A percentile compares a stretch with the other conserved stretches of the same genome.
Evolutionary conservation across 176 grass and related monocot species (phyloP).

Genomic region (Oryza meyeriana): DNA sequence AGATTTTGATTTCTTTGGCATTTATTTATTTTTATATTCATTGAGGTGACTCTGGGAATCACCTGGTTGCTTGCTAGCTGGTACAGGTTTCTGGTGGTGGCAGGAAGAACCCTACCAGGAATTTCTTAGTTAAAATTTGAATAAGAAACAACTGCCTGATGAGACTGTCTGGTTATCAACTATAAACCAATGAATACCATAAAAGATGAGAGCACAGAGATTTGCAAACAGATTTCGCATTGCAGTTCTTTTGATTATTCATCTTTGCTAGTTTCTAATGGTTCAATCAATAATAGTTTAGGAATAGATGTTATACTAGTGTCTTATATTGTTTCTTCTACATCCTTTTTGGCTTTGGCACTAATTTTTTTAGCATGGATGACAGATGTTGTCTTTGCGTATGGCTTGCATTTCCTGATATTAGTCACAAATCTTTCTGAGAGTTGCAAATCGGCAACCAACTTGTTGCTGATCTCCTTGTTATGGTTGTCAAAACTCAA

Average conservation of each 20-base stretch:
- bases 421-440: background rate
- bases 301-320: background rate
- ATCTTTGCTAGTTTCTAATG: background rate
- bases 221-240: slow-evolving; percentile 7
- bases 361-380: background rate
- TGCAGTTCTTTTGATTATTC: background rate
- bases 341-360: background rate
- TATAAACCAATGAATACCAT: background rate
- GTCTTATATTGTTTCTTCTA: background rate
- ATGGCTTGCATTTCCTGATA: background rate
- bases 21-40: slow-evolving; percentile 21
- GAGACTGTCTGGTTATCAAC: slow-evolving; percentile 9
- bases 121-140: background rate
- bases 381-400: background rate
- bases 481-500: background rate
- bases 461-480: background rate
- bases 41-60: background rate
- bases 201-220: background rate
- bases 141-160: background rate
- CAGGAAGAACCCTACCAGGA: background rate
- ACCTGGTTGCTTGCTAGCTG: background rate
- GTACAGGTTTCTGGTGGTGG: background rate
- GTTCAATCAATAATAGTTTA: background rate
- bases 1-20: slow-evolving; percentile 12
- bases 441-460: background rate